Conservation (phyloP, 1,139 yeast genomes). For the Scheffersomyces stambukii region DNA sequence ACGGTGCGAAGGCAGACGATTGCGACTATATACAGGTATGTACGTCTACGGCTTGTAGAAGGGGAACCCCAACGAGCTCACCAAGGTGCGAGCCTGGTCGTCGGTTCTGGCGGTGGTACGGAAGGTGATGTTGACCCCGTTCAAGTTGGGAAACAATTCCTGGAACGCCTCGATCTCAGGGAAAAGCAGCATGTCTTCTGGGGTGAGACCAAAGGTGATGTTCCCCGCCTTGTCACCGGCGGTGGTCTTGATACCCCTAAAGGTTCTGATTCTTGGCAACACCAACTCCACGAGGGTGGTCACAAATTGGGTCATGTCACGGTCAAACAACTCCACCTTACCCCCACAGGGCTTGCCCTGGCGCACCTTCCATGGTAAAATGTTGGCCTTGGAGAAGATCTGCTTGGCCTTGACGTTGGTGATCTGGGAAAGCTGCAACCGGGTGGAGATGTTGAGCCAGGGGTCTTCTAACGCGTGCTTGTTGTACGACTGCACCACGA, state of each 20-base stretch:
- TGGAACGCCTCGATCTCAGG: conserved; percentile 93
- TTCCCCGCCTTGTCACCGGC: conserved; percentile 87
- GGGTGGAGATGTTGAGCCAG: conserved; percentile 73
- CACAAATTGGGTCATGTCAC: conserved; percentile 82
- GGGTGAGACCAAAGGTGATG: conserved; percentile 76
- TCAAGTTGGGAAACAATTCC: conserved; percentile 84
- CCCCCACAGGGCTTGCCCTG: conserved; percentile 93
- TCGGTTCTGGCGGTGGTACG: conserved; percentile 91
- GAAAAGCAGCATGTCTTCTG: conserved; percentile 75
- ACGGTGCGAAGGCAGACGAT: no score
- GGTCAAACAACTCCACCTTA: conserved; percentile 71
- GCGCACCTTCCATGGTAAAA: conserved; percentile 83
- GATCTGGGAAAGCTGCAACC: conserved; percentile 83
- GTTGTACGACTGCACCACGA: conserved; percentile 73
- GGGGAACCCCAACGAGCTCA: conserved; percentile 82
- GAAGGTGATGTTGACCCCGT: conserved; percentile 81
- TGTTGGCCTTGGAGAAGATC: conserved; percentile 72
- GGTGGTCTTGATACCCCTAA: conserved; percentile 67
- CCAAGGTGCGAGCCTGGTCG: conserved; percentile 81
- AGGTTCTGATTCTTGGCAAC: conserved; percentile 88
- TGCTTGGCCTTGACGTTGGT: conserved; percentile 83
- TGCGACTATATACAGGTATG: no score
- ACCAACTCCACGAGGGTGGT: conserved; percentile 87
- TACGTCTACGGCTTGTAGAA: conserved; percentile 30
- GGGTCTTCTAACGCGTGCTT: conserved; percentile 70